Conservation (phyloP, 352 stramenopile genomes). For the Globisporangium solare region DNA sequence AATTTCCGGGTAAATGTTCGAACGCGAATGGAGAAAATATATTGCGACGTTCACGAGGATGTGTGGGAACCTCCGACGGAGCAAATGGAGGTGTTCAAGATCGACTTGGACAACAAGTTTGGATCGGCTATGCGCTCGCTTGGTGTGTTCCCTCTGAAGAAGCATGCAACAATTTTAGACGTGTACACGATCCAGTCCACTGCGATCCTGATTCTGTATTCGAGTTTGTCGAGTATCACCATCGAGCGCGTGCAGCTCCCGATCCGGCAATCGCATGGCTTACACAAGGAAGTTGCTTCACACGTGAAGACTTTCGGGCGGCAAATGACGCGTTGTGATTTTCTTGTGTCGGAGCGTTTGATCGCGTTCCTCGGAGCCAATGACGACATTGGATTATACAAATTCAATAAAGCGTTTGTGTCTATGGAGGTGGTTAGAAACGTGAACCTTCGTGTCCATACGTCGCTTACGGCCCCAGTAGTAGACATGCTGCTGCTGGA, state of each 20-base stretch:
- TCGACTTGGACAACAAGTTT: background rate
- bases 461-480: conserved; percentile 14
- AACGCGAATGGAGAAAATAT: background rate
- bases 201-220: conserved; percentile 8
- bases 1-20: conserved; percentile 1
- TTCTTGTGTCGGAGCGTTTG: conserved; percentile 1
- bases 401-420: conserved; percentile 14
- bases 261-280: background rate
- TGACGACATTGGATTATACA: conserved; percentile 11
- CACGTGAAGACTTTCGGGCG: conserved; percentile 4
- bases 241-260: conserved; percentile 15
- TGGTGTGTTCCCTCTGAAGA: conserved; percentile 2
- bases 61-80: conserved; percentile 10
- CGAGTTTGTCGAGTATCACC: background rate
- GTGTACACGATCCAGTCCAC: conserved; percentile 12
- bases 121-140: background rate
- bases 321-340: conserved; percentile 4
- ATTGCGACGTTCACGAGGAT: conserved; percentile 10
- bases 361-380: conserved; percentile 8
- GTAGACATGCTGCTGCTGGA: conserved; percentile 15
- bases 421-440: conserved; percentile 13
- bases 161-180: conserved; percentile 1
- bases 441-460: conserved; percentile 12
- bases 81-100: conserved; percentile 15
- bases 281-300: too few species aligned